These are phyloP conservation scores for Durio zibethinus DNA, from an alignment of 345 rosid species.

Conservation along the genomic window DNA sequence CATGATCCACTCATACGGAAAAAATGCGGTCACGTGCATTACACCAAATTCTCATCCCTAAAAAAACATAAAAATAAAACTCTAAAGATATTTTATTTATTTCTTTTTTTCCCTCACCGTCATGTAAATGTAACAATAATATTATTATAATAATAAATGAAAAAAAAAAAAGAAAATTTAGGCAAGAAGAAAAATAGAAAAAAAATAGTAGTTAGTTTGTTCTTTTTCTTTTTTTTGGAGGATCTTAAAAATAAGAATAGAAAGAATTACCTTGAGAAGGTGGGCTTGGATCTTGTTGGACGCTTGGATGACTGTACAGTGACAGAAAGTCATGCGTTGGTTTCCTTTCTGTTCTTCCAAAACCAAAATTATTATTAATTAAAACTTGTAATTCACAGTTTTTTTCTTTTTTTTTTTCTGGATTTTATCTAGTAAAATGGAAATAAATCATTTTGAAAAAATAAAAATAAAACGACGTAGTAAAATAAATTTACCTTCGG, in stretches of 20 bases:
- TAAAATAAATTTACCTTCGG: constrained; percentile 49
- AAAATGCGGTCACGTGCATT: constrained; percentile 40
- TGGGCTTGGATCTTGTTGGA: constrained; percentile 73
- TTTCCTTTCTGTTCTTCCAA: constrained; percentile 57
- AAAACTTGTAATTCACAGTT: background rate
- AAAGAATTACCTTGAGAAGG: constrained; percentile 64
- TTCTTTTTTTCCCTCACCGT: background rate
- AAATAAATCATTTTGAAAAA: background rate
- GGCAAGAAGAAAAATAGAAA: background rate
- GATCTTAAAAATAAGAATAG: constrained; percentile 16
- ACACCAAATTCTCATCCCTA: constrained; percentile 35
- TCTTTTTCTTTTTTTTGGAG: constrained; percentile 5
- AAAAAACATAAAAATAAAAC: too few species aligned
- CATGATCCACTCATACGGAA: constrained; percentile 22
- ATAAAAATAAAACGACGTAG: background rate
- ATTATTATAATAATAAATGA: background rate
- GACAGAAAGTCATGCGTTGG: constrained; percentile 87
- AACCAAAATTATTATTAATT: background rate
- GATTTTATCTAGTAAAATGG: background rate
- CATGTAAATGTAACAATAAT: background rate
- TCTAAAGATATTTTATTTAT: background rate
- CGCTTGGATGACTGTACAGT: constrained; percentile 70
- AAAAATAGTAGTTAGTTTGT: constrained; percentile 5
- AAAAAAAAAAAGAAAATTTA: background rate
- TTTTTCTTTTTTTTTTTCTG: background rate